Evolutionary conservation across 345 rosid species (phyloP), one percentile per base, ranked within the genome.

Genomic region (Brassica rapa): DNA sequence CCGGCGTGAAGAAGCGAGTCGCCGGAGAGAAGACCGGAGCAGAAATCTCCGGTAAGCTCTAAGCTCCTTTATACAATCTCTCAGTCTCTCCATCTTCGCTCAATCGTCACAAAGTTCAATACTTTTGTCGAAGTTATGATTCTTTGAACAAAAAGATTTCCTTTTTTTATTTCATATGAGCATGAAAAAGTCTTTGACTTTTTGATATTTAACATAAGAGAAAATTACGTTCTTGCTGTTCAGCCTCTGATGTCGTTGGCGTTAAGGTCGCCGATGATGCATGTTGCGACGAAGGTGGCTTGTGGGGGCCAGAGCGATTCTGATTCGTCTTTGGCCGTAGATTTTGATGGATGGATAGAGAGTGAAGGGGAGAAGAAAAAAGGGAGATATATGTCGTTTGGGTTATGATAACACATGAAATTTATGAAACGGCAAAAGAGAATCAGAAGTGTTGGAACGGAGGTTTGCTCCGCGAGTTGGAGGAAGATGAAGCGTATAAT

Each of bases 311-410:
- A 86, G 37, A 89, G 90, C 76, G 96, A 88, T 72, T 86, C 97
- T 3, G 91, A 86, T 65, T 89, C 94, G 1, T 88, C 94, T 0
- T 83, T 91, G 2, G 83, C 86, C 49, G 85, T 89, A 6, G 94
- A 87, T 84, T 87, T 73, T 19, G 87, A 85, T 25, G 85, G 77
- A 7, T 69, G 76, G 3, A 53, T 23, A 7, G 86, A 57, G 43
- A 77, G 19, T 19, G 19, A 19, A 19, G 19, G 19, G 19, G 19
- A 19, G 19, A 19, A 19, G 19, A n/a, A 19, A 19, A 19, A 19
- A 19, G 19, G 19, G 19, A 19, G 19, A 19, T 19, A 19, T 19
- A 19, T 19, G 19, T 19, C 19, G 19, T 19, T 19, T 19, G 19
- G 19, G 19, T 19, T 19, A 19, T 19, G 19, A 19, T 19, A 19